Evolutionary conservation across 495 filamentous ascomycete species (phyloP).

Genomic region (Penicillium robsamsonii): DNA sequence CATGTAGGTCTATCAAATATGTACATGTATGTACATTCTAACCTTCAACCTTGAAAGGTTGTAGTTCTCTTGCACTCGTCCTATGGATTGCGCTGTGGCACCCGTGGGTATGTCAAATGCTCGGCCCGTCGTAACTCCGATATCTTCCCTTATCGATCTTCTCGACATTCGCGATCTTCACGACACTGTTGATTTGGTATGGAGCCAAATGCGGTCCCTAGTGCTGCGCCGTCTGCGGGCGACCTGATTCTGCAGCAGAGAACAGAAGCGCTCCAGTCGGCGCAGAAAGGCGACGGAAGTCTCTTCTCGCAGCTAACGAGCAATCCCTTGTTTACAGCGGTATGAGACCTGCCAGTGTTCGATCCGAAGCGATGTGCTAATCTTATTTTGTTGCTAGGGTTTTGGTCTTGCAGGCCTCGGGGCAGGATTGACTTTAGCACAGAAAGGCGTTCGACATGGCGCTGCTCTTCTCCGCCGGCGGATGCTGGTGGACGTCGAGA

Average conservation of each 20-base stretch:
- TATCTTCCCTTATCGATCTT: constrained; percentile 27
- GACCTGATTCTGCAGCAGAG: constrained; percentile 43
- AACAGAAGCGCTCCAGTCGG: constrained; percentile 33
- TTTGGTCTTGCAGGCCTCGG: constrained; percentile 88
- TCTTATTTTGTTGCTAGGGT: constrained; percentile 40
- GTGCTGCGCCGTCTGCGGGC: constrained; percentile 34
- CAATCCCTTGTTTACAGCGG: constrained; percentile 70
- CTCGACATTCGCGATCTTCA: constrained; percentile 14
- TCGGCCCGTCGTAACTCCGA: constrained; percentile 40
- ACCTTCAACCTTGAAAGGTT: background rate
- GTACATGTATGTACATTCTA: background rate
- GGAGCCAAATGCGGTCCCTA: constrained; percentile 41
- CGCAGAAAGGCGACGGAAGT: constrained; percentile 37
- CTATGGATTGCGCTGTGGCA: background rate
- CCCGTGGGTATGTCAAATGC: constrained; percentile 3
- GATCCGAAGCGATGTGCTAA: background rate
- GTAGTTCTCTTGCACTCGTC: background rate
- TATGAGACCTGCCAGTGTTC: constrained; percentile 29
- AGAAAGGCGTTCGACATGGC: constrained; percentile 66
- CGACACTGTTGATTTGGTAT: constrained; percentile 22
- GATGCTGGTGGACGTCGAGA: constrained; percentile 92
- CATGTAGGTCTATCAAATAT: background rate
- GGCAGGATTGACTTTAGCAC: constrained; percentile 70
- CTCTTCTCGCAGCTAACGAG: constrained; percentile 55
- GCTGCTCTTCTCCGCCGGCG: constrained; percentile 72